A percentile compares a stretch with the other conserved stretches of the same genome.
phyloP scores from a whole-genome alignment of 2,329 filamentous ascomycete species.

The Neofusicoccum sp. region DNA sequence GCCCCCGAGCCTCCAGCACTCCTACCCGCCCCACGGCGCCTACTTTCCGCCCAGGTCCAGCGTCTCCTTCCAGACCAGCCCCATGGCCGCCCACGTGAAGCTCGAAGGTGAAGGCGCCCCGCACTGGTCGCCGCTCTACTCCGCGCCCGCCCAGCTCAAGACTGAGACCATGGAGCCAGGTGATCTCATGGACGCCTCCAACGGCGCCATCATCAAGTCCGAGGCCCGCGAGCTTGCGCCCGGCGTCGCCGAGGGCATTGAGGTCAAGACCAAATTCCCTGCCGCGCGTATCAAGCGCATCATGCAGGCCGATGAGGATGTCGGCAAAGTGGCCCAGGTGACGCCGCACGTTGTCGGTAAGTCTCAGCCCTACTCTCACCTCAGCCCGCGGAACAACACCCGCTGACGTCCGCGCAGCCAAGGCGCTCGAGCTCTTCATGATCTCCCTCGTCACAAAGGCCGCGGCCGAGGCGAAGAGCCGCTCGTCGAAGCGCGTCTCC shows the following conservation, averaged over 20 bases:
- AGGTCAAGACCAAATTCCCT: slow-evolving; percentile 93
- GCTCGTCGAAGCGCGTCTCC: slow-evolving; percentile 86
- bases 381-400: not conserved
- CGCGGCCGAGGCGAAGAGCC: slow-evolving; percentile 78
- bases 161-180: slow-evolving; percentile 23
- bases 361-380: slow-evolving; percentile 32
- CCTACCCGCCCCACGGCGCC: slow-evolving; percentile 38
- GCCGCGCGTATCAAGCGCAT: slow-evolving; percentile 98
- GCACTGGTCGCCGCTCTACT: slow-evolving; percentile 17
- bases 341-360: slow-evolving; percentile 88
- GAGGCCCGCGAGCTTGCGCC: slow-evolving; percentile 28
- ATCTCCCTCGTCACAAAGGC: slow-evolving; percentile 88
- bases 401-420: slow-evolving; percentile 56
- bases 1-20: slow-evolving; percentile 33
- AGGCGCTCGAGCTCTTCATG: slow-evolving; percentile 98
- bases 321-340: slow-evolving; percentile 97
- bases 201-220: slow-evolving; percentile 22
- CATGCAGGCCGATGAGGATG: slow-evolving; percentile 98
- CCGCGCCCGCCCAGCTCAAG: slow-evolving; percentile 4
- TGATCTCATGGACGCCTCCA: slow-evolving; percentile 18
- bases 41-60: slow-evolving; percentile 16
- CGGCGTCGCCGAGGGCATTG: slow-evolving; percentile 57
- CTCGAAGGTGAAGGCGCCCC: slow-evolving; percentile 17
- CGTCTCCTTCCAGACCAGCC: not conserved
- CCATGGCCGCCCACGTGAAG: slow-evolving; percentile 21